These are phyloP conservation scores for Lagerstroemia speciosa DNA, from an alignment of 345 rosid genomes.

Conservation along the genomic window DNA sequence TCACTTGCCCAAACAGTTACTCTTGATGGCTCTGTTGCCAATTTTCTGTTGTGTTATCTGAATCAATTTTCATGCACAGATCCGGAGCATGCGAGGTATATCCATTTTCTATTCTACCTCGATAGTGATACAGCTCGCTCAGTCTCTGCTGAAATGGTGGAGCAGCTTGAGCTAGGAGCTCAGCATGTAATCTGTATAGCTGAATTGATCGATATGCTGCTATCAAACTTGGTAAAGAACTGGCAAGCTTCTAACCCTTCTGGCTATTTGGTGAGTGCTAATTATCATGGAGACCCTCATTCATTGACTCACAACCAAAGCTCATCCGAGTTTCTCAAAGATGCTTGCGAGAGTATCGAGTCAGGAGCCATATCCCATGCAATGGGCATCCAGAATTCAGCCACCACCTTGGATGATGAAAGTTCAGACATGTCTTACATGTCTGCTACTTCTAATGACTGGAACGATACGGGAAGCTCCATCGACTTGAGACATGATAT, in stretches of 20 bases:
- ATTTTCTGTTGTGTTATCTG: neutral
- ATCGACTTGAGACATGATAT: slow-evolving; percentile 6
- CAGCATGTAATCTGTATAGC: slow-evolving; percentile 68
- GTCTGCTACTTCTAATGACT: slow-evolving; percentile 35
- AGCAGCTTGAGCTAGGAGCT: slow-evolving; percentile 66
- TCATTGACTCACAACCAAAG: slow-evolving; percentile 20
- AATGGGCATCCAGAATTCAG: slow-evolving; percentile 1
- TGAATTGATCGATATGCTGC: slow-evolving; percentile 65
- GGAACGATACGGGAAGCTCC: slow-evolving; percentile 20
- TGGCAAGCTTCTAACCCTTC: slow-evolving; percentile 46
- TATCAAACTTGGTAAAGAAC: slow-evolving; percentile 41
- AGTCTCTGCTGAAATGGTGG: slow-evolving; percentile 92
- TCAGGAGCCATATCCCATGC: slow-evolving; percentile 13
- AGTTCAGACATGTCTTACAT: slow-evolving; percentile 30
- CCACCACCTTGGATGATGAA: slow-evolving; percentile 17
- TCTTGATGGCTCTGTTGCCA: slow-evolving; percentile 1
- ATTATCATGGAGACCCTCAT: slow-evolving; percentile 17
- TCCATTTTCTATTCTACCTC: slow-evolving; percentile 70
- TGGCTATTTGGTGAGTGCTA: slow-evolving; percentile 28
- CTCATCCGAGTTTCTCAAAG: slow-evolving; percentile 12
- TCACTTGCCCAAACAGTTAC: neutral
- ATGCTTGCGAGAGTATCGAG: slow-evolving; percentile 18
- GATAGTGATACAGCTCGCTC: slow-evolving; percentile 69
- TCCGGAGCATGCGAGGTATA: slow-evolving; percentile 71
- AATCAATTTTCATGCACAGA: slow-evolving; percentile 27